Conservation (phyloP, 805 yeast genomes). For the Candida arabinofermentans region DNA sequence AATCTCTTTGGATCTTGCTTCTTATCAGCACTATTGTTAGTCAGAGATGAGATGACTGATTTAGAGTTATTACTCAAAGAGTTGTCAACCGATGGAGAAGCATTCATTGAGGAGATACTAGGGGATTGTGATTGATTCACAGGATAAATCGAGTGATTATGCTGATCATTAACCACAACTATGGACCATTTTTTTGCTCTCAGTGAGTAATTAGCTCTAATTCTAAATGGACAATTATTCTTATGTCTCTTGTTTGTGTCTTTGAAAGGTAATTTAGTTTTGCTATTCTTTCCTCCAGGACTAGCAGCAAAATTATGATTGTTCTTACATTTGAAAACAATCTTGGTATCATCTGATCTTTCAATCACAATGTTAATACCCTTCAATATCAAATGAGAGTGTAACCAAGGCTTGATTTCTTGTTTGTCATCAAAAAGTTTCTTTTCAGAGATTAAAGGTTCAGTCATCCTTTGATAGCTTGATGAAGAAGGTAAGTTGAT, state of each 20-base stretch:
- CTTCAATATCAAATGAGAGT: conserved; percentile 39
- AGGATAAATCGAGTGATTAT: conserved; percentile 47
- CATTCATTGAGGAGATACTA: background rate
- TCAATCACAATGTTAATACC: conserved; percentile 59
- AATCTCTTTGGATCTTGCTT: conserved; percentile 6
- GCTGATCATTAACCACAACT: conserved; percentile 55
- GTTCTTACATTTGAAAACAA: conserved; percentile 58
- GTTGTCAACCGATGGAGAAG: background rate
- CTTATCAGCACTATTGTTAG: background rate
- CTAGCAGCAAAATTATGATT: conserved; percentile 17
- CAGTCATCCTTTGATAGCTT: conserved; percentile 1
- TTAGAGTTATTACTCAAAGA: background rate
- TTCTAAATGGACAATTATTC: conserved; percentile 53
- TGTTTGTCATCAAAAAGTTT: conserved; percentile 37
- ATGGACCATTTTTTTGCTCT: conserved; percentile 54
- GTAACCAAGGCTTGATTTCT: conserved; percentile 62
- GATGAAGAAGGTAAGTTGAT: conserved; percentile 5
- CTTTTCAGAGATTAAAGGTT: conserved; percentile 15
- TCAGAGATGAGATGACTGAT: background rate
- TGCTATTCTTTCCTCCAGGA: conserved; percentile 9
- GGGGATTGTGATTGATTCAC: conserved; percentile 2
- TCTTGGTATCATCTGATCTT: conserved; percentile 56
- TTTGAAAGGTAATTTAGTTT: conserved; percentile 6
- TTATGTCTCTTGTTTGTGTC: conserved; percentile 26
- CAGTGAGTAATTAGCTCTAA: conserved; percentile 57